Evolutionary conservation across 2,329 filamentous ascomycete species (phyloP).

Genomic region (Intubia oerlemansii): DNA sequence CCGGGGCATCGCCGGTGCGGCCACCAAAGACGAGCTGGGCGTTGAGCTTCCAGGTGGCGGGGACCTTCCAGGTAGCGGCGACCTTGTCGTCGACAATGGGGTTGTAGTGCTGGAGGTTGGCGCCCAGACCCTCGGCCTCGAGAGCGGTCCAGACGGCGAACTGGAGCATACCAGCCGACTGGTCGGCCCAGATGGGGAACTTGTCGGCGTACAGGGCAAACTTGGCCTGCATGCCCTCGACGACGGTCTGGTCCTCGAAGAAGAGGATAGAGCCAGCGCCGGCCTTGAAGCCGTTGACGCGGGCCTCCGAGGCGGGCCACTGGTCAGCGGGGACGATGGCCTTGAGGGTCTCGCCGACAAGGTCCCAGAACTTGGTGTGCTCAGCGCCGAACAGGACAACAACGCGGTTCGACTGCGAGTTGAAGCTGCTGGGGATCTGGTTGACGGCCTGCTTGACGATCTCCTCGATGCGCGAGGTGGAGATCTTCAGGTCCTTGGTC

Average conservation of each 20-base stretch:
- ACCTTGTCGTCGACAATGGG: slow-evolving; percentile 61
- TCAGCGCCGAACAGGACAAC: slow-evolving; percentile 63
- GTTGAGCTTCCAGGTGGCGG: slow-evolving; percentile 52
- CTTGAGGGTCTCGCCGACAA: slow-evolving; percentile 42
- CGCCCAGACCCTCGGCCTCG: slow-evolving; percentile 64
- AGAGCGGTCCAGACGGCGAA: slow-evolving; percentile 62
- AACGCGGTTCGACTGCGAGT: slow-evolving; percentile 63
- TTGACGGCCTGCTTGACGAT: slow-evolving; percentile 43
- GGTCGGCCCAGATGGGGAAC: slow-evolving; percentile 57
- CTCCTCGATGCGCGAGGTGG: slow-evolving; percentile 36
- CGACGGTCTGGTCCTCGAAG: slow-evolving; percentile 55
- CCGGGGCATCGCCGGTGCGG: slow-evolving; percentile 29
- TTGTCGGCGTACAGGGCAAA: slow-evolving; percentile 57
- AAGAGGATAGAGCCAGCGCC: slow-evolving; percentile 72
- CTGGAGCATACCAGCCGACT: slow-evolving; percentile 69
- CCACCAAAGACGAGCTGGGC: slow-evolving; percentile 74
- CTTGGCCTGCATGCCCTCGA: slow-evolving; percentile 44
- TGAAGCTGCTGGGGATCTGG: slow-evolving; percentile 65
- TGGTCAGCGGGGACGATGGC: slow-evolving; percentile 42
- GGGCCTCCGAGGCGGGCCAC: slow-evolving; percentile 29
- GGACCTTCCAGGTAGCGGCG: slow-evolving; percentile 45
- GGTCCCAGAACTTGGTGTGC: slow-evolving; percentile 76
- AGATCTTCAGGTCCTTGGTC: slow-evolving; percentile 38
- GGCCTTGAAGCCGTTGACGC: slow-evolving; percentile 36
- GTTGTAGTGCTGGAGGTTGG: slow-evolving; percentile 89